These are phyloP conservation scores for Fusarium pseudoanthophilum DNA, from an alignment of 2,329 filamentous ascomycete genomes.

Conservation along the genomic window DNA sequence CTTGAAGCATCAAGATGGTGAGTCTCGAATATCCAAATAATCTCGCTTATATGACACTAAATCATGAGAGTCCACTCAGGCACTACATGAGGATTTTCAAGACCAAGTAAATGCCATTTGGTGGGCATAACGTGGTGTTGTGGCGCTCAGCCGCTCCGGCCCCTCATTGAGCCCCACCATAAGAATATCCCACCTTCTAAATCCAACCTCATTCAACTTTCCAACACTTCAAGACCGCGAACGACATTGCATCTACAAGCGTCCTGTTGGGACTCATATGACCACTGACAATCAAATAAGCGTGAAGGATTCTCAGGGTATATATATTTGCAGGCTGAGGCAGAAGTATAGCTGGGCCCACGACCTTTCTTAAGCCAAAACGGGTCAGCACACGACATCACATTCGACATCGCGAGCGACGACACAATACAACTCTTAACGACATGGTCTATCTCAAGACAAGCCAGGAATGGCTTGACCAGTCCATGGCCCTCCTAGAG, in stretches of 20 bases:
- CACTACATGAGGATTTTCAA: background rate
- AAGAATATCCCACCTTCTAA: constrained; percentile 31
- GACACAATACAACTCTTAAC: background rate
- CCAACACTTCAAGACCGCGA: constrained; percentile 19
- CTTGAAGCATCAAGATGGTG: background rate
- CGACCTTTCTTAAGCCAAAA: background rate
- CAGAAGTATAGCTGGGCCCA: background rate
- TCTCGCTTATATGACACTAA: background rate
- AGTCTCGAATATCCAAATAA: no score
- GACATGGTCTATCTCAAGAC: constrained; percentile 81
- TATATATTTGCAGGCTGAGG: background rate
- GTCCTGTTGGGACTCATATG: background rate
- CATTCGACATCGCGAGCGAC: background rate
- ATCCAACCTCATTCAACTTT: constrained; percentile 31
- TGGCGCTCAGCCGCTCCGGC: constrained; percentile 16
- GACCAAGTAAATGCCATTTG: background rate
- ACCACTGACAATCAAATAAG: background rate
- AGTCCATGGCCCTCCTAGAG: constrained; percentile 86
- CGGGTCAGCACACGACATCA: constrained; percentile 16
- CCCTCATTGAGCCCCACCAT: constrained; percentile 33
- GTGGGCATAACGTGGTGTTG: constrained; percentile 5
- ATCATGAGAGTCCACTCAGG: background rate
- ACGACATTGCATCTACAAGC: constrained; percentile 12
- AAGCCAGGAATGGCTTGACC: constrained; percentile 90
- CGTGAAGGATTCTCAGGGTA: background rate